Conservation (phyloP, 108 stramenopile species). For the Nannochloropsis granulata region DNA sequence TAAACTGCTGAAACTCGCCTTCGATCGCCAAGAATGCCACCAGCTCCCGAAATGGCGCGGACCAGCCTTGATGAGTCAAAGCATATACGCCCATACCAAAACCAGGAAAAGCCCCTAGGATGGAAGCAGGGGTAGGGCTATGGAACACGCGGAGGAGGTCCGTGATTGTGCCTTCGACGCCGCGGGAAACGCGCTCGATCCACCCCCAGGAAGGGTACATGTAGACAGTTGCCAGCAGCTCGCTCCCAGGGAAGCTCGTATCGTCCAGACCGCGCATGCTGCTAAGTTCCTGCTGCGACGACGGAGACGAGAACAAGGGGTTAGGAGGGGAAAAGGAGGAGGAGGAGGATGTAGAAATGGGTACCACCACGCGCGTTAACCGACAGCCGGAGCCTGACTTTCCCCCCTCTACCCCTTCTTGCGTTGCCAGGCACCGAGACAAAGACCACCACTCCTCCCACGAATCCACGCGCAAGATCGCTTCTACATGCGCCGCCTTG, state of each 20-base stretch:
- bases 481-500: background rate
- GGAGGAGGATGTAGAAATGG: too few relatives aligned
- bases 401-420: background rate
- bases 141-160: background rate
- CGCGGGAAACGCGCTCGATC: background rate
- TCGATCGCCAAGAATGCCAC: background rate
- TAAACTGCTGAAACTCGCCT: background rate
- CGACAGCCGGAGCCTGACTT: background rate
- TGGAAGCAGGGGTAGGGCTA: background rate
- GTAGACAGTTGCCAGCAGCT: background rate
- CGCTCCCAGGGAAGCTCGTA: background rate
- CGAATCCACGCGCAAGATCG: background rate
- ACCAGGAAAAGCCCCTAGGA: background rate
- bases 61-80: background rate
- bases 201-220: background rate
- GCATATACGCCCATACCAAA: background rate
- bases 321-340: background rate
- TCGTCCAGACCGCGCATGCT: background rate
- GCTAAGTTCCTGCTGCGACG: background rate
- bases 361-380: background rate
- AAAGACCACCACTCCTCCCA: background rate
- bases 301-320: background rate
- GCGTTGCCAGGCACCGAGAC: background rate
- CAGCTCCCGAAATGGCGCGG: background rate
- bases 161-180: background rate